Evolutionary conservation across 1,139 yeast species (phyloP), one percentile per base, ranked within the genome.

Genomic region (Suhomyces coccinellae): DNA sequence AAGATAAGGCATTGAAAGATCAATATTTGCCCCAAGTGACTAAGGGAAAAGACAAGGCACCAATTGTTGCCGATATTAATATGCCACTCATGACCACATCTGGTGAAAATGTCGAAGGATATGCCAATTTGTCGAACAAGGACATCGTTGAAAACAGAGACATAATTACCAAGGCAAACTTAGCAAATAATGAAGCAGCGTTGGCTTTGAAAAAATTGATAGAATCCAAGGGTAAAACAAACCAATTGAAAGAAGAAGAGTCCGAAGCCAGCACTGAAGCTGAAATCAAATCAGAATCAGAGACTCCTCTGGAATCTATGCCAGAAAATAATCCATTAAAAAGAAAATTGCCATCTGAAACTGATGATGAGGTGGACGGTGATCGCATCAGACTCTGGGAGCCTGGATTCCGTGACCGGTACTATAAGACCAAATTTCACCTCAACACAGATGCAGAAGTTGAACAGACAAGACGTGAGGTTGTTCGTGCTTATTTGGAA

Each of bases 391-490:
- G 83, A 54, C 66, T 89, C 51, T 85, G 88, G 82, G 96, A 89
- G 59, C 85, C 95, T 0, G 99, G 99, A 0, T 93, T 88, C 65
- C 80, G 80, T 48, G 82, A 80, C 45, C 73, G 99, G 42, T 93
- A 93, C 65, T 95, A 95, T 60, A 73, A 77, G 45, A 74, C 77
- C 39, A 95, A 95, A 62, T 89, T 91, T 58, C 79, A 80, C 51
- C 75, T 83, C 14, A 58, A 68, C 6, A 72, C 75, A 8, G 75
- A 75, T 5, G 81, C 78, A 36, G 87, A 86, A 53, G 75, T 83
- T 29, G 76, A 78, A 1, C 63, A 65, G 13, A 73, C 81, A 32
- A 77, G 85, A 43, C 76, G 77, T 48, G 74, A 79, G 35, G 82
- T 93, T 57, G 91, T 85, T 0, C 72, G 73, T 42, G 79, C 83